Evolutionary conservation across 768 basidiomycete species (phyloP).

Genomic region (Trametes coccinea): DNA sequence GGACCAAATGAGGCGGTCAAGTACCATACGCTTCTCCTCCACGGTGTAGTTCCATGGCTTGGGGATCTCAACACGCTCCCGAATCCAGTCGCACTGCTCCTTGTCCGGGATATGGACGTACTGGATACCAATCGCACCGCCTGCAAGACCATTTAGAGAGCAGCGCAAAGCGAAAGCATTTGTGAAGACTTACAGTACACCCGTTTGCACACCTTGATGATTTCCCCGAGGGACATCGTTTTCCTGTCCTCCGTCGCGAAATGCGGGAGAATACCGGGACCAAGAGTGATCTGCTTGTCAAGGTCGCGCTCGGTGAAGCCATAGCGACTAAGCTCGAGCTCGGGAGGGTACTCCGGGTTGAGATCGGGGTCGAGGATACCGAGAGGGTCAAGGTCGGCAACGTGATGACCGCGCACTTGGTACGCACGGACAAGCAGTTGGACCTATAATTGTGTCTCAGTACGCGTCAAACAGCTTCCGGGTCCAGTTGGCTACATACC

Average conservation of each 20-base stretch:
- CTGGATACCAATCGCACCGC: slow-evolving; percentile 82
- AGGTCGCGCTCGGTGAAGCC: slow-evolving; percentile 94
- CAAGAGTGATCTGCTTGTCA: slow-evolving; percentile 91
- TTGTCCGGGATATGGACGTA: slow-evolving; percentile 97
- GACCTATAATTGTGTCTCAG: slow-evolving; percentile 51
- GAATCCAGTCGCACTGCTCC: slow-evolving; percentile 99
- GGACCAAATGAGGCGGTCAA: slow-evolving; percentile 99
- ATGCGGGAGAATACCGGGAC: slow-evolving; percentile 94
- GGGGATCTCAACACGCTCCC: slow-evolving; percentile 92
- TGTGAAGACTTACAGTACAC: slow-evolving; percentile 68
- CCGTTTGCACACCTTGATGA: slow-evolving; percentile 85
- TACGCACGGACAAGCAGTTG: slow-evolving; percentile 98
- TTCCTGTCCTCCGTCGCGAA: slow-evolving; percentile 86
- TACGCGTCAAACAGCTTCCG: background rate
- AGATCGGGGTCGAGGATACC: slow-evolving; percentile 92
- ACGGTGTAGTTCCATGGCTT: slow-evolving; percentile 97
- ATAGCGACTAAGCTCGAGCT: slow-evolving; percentile 92
- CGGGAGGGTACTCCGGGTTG: slow-evolving; percentile 73
- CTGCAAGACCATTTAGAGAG: background rate
- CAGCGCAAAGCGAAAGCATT: background rate
- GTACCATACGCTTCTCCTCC: slow-evolving; percentile 98
- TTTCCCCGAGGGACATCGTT: slow-evolving; percentile 87
- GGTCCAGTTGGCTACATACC: slow-evolving; percentile 43
- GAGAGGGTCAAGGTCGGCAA: slow-evolving; percentile 94
- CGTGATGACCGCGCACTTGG: slow-evolving; percentile 97